These are phyloP conservation scores for Epichloe sibirici DNA, from an alignment of 2,329 filamentous ascomycete species.

Conservation along the genomic window DNA sequence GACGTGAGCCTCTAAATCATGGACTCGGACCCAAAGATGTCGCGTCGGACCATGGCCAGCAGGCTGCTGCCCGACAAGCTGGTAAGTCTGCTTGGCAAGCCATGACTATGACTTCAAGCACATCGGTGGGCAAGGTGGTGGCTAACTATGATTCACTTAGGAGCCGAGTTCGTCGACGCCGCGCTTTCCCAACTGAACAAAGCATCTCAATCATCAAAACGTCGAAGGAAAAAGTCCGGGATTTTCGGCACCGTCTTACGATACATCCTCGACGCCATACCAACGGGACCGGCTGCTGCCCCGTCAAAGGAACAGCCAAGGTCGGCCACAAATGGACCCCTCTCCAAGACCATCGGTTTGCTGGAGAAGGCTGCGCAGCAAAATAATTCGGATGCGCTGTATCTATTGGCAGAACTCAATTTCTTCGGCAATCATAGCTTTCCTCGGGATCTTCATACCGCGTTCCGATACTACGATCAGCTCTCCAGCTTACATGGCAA, in stretches of 20 bases:
- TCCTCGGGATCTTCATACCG: slow-evolving; percentile 65
- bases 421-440: slow-evolving; percentile 92
- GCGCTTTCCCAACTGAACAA: slow-evolving; percentile 39
- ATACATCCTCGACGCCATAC: slow-evolving; percentile 35
- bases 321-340: slow-evolving; percentile 26
- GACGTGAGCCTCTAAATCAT: slow-evolving; percentile 19
- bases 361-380: slow-evolving; percentile 39
- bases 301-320: slow-evolving; percentile 25
- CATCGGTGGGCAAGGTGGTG: background rate
- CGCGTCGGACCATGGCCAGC: slow-evolving; percentile 15
- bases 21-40: slow-evolving; percentile 20
- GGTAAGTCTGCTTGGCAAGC: slow-evolving; percentile 18
- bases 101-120: background rate
- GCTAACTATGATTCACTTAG: slow-evolving; percentile 16
- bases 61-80: slow-evolving; percentile 19
- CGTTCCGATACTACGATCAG: slow-evolving; percentile 70
- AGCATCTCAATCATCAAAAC: slow-evolving; percentile 32
- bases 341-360: slow-evolving; percentile 38
- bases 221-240: slow-evolving; percentile 32
- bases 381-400: slow-evolving; percentile 73
- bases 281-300: slow-evolving; percentile 35
- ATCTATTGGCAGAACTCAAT: slow-evolving; percentile 83
- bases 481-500: slow-evolving; percentile 72
- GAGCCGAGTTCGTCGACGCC: slow-evolving; percentile 40
- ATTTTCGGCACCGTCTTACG: slow-evolving; percentile 30